Base-by-base conservation (phyloP, 345 rosid genomes). In the Populus euphratica region DNA sequence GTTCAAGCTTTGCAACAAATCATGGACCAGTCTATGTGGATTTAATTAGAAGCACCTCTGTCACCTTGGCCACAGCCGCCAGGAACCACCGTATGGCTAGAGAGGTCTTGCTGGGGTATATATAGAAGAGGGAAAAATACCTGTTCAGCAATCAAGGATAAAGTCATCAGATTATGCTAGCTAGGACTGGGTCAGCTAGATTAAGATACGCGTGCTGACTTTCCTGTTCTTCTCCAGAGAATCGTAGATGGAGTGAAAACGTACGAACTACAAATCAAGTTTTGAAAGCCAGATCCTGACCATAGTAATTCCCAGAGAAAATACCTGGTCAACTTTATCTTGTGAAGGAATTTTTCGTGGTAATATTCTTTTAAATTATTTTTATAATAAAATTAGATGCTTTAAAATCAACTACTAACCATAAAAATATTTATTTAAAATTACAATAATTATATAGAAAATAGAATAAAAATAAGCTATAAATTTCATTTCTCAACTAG, bases 51-150 rank as follows among this genome's bases (percentile, higher is more conserved):
- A 36, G 68, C 75, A 10, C 69, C 70, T 10, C 36, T 33, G 36
- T 33, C 36, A 33, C 36, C 36, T 4, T 76, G 78, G 14, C 54
- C 56, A 21, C 78, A 76, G 8, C 76, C 74, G 3, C 36, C 76
- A 6, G 75, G 73, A 59, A 76, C 76, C 17, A 83, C 80, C 6
- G 83, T 81, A n/a, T 59, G 63, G 29, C 63, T 56, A n/a, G 29
- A 0, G 4, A 56, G 63, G 63, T 23, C 14, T 56, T 56, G 14
- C 0, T 56, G 21, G 75, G 29, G 18, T 62, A 43, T 27, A 16
- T 61, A 25, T 38, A 9, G 5, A n/a, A 36, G 23, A 16, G 5
- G 31, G 50, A 7, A 33, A 33, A 33, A 33, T 70, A 8, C 75
- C 52, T 13, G 39, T 7, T 50, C 50, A 8, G 12, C 8, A 23